Evolutionary conservation across 495 filamentous ascomycete genomes (phyloP).

Genomic region (Beverwykella pulmonaria): DNA sequence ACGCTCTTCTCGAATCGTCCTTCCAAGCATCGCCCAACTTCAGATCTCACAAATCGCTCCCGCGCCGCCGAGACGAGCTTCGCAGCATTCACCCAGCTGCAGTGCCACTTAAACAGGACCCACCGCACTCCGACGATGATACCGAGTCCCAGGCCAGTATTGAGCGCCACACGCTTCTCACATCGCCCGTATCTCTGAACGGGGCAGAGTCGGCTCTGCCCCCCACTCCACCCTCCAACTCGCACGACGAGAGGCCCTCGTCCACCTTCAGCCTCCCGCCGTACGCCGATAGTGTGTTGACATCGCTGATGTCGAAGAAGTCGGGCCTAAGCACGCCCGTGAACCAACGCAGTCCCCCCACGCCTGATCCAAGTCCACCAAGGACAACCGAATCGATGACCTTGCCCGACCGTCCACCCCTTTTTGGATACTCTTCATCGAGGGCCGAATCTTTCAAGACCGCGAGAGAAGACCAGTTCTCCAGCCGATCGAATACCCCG

Average conservation of each 20-base stretch:
- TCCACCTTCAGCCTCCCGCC: constrained; percentile 28
- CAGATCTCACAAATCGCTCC: constrained; percentile 22
- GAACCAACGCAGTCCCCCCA: constrained; percentile 43
- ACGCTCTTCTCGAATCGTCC: constrained; percentile 29
- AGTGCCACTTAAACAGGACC: constrained; percentile 19
- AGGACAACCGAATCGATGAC: constrained; percentile 36
- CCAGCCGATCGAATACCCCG: constrained; percentile 34
- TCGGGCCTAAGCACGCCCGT: constrained; percentile 41
- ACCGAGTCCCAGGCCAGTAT: constrained; percentile 10
- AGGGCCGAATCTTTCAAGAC: constrained; percentile 47
- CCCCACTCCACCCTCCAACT: constrained; percentile 37
- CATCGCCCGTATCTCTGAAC: constrained; percentile 26
- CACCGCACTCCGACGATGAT: constrained; percentile 23
- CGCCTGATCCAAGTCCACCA: constrained; percentile 46
- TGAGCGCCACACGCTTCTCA: constrained; percentile 14
- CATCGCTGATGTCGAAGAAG: constrained; percentile 32
- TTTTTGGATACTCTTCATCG: constrained; percentile 39
- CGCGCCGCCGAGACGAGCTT: constrained; percentile 21
- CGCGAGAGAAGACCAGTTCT: constrained; percentile 42
- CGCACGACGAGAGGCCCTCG: constrained; percentile 14
- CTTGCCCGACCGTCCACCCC: constrained; percentile 25
- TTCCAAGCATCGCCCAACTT: constrained; percentile 22
- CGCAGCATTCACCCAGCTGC: constrained; percentile 15
- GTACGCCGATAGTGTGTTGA: constrained; percentile 31
- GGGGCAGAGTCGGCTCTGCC: constrained; percentile 32